phyloP scores from a whole-genome alignment of 2,329 filamentous ascomycete species.

The Paecilomyces sp. region DNA sequence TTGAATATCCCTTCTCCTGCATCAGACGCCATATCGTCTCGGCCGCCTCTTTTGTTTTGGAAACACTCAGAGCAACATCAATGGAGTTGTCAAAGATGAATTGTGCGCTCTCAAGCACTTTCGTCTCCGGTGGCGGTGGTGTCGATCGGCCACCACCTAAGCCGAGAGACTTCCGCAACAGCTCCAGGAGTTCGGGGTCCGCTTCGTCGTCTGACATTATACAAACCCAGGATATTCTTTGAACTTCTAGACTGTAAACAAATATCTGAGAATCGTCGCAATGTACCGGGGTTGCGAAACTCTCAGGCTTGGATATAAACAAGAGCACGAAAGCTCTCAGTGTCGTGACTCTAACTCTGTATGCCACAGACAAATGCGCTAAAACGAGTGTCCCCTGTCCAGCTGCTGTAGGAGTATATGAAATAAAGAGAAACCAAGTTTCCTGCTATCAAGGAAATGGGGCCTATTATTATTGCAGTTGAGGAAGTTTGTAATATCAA shows the following conservation, averaged over 20 bases:
- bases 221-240: slow-evolving; percentile 5
- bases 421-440: neutral
- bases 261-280: neutral
- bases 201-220: slow-evolving; percentile 87
- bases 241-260: slow-evolving; percentile 6
- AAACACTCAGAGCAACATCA: slow-evolving; percentile 83
- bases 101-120: slow-evolving; percentile 74
- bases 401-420: neutral
- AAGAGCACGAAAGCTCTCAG: neutral
- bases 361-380: neutral
- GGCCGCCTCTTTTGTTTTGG: slow-evolving; percentile 74
- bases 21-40: slow-evolving; percentile 72
- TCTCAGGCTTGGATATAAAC: neutral
- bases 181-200: slow-evolving; percentile 77
- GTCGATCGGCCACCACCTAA: slow-evolving; percentile 50
- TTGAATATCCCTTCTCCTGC: slow-evolving; percentile 76
- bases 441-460: neutral
- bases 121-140: slow-evolving; percentile 62
- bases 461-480: neutral
- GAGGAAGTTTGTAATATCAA: neutral
- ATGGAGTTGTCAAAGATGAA: slow-evolving; percentile 88
- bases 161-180: slow-evolving; percentile 73
- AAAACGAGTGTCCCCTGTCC: neutral
- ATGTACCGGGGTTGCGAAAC: neutral
- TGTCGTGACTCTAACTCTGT: neutral